These are phyloP conservation scores for Beauveria asiatica DNA, from an alignment of 2,329 filamentous ascomycete genomes.

Conservation along the genomic window DNA sequence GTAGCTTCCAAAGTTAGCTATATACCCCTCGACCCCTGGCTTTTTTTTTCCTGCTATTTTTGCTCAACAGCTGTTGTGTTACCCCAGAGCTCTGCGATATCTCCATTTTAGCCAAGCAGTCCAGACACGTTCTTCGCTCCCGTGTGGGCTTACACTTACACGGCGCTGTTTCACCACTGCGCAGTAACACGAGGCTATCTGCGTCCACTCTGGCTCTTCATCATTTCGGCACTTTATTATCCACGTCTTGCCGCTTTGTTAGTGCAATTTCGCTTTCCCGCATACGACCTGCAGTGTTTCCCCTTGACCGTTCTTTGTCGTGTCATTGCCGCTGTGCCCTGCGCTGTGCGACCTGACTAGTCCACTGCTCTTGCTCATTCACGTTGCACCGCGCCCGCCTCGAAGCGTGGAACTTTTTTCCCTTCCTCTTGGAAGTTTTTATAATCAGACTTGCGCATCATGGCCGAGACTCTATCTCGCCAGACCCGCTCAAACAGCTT, in stretches of 20 bases:
- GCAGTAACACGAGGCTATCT: neutral
- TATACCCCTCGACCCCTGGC: slow-evolving; percentile 2
- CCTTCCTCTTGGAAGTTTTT: neutral
- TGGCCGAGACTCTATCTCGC: slow-evolving; percentile 2
- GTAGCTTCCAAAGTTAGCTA: neutral
- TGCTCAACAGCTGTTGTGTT: neutral
- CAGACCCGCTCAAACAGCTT: slow-evolving; percentile 38
- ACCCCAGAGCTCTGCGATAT: neutral
- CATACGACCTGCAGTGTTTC: slow-evolving; percentile 10
- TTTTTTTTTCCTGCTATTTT: neutral
- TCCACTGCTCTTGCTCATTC: slow-evolving; percentile 4
- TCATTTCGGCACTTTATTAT: neutral
- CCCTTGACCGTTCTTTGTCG: slow-evolving; percentile 9
- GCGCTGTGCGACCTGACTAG: neutral
- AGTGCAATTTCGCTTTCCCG: slow-evolving; percentile 6
- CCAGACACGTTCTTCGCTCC: neutral
- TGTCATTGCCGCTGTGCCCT: neutral
- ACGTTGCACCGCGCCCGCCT: neutral
- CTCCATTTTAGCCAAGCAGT: neutral
- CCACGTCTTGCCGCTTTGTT: neutral
- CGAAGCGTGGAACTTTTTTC: neutral
- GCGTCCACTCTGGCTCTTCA: neutral
- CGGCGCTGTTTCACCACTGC: neutral
- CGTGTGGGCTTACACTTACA: slow-evolving; percentile 1
- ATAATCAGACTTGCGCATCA: slow-evolving; percentile 1